Evolutionary conservation across 257 asterid species (phyloP), one percentile per base, ranked within the genome.

Genomic region (Euphrasia confusa): DNA sequence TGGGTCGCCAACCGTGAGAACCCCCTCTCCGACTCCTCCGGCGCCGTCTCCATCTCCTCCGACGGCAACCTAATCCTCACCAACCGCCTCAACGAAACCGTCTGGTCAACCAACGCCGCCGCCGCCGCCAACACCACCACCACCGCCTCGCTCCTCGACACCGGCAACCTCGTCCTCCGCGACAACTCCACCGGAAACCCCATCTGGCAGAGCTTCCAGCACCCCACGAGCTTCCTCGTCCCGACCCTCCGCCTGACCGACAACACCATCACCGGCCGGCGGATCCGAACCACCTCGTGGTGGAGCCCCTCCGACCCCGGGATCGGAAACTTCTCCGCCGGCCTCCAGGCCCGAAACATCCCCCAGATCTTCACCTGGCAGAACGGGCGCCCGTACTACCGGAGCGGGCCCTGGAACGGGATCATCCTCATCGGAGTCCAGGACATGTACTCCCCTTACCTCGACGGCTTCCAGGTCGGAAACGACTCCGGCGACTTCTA

Each of bases 161-260:
- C 68, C 12, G 84, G 85, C 1, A 77, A 77, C 55, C 71, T 80
- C 15, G 79, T 72, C n/a, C 32, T 80, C 66, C 64, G 63, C 7
- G 80, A 77, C 5, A 67, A 17, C 64, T 40, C 77, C 0, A 67
- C 5, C 14, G 81, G 81, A 13, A 63, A 44, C 21, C 1, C 42
- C 10, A 6, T 77, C 10, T 74, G 85, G 85, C 78, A 80, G 62
- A 77, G 83, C 45, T 80, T 80, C 56, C 14, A 64, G 18, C 71
- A 71, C 52, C 79, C 66, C 7, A 61, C 75, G 8, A 13, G 3
- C 17, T 33, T 60, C 48, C 65, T 40, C 39, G 33, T 30, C 33
- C 79, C 79, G 4, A 39, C 64, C n/a, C 18, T 60, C 53, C 39
- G 10, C 0, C 0, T 39, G 1, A 60, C 7, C n/a, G 52, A 60